A percentile compares a stretch with the other conserved stretches of the same genome.
Conservation (phyloP, 75 land plant species). For the Picea sitchensis region DNA sequence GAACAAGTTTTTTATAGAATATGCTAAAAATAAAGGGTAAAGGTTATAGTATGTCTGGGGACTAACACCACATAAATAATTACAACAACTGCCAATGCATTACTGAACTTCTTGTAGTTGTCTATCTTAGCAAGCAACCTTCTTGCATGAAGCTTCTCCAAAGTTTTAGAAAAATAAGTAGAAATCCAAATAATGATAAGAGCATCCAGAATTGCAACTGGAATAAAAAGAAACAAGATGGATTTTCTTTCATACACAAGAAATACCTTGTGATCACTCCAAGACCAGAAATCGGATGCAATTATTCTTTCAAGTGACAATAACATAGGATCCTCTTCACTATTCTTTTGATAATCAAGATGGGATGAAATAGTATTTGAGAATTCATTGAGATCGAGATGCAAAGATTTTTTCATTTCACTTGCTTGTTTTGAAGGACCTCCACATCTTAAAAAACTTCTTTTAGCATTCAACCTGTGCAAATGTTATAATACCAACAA, state of each 20-base stretch:
- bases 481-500: too few relatives aligned
- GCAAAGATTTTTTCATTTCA: neutral
- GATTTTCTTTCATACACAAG: constrained; percentile 39
- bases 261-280: constrained; percentile 19
- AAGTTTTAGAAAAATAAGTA: constrained; percentile 77
- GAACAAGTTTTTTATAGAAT: too few relatives aligned
- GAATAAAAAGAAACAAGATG: constrained; percentile 70
- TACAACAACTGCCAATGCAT: too few relatives aligned
- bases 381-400: neutral
- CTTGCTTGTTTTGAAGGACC: neutral
- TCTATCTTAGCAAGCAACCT: too few relatives aligned
- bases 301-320: constrained; percentile 29
- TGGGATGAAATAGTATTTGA: neutral
- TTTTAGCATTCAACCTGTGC: neutral
- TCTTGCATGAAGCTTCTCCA: constrained; percentile 82
- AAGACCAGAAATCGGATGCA: constrained; percentile 3
- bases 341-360: constrained; percentile 8
- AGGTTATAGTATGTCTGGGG: too few relatives aligned
- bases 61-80: too few relatives aligned
- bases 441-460: constrained; percentile 10
- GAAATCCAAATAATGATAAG: constrained; percentile 90
- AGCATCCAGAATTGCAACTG: constrained; percentile 82
- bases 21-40: too few relatives aligned
- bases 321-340: constrained; percentile 39
- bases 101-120: too few relatives aligned